These are phyloP conservation scores for Triglochin maritima DNA, from an alignment of 106 monocot genomes.

Conservation along the genomic window DNA sequence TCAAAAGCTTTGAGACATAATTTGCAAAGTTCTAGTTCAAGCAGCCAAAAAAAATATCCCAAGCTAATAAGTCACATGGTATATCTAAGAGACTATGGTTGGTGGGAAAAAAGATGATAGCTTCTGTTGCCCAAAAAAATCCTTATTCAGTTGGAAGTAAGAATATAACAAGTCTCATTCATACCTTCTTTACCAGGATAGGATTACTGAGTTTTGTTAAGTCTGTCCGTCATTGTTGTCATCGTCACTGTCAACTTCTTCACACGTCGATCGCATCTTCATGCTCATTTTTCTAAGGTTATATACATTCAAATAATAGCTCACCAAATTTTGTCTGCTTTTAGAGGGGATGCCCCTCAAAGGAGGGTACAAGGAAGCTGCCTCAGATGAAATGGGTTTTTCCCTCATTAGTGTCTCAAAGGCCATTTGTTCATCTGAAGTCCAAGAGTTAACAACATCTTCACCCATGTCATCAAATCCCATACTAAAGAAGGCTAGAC, in stretches of 20 bases:
- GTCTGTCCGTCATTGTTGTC: slow-evolving; percentile 6
- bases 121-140: too few species aligned
- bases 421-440: slow-evolving; percentile 30
- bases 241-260: slow-evolving; percentile 39
- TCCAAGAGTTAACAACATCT: slow-evolving; percentile 46
- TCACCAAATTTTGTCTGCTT: slow-evolving; percentile 39
- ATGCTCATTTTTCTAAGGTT: slow-evolving; percentile 43
- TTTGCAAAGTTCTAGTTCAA: too few species aligned
- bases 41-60: too few species aligned
- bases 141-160: too few species aligned
- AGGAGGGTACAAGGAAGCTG: slow-evolving; percentile 37
- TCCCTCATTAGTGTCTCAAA: slow-evolving; percentile 37
- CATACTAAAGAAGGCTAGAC: slow-evolving; percentile 40
- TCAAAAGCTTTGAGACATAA: too few species aligned
- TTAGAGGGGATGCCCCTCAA: slow-evolving; percentile 35
- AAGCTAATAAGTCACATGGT: too few species aligned
- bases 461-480: slow-evolving; percentile 74
- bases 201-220: too few species aligned
- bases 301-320: slow-evolving; percentile 71
- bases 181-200: too few species aligned
- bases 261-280: slow-evolving; percentile 25
- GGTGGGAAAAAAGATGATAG: too few species aligned
- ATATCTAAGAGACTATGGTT: too few species aligned
- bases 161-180: too few species aligned
- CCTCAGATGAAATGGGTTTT: slow-evolving; percentile 25